These are phyloP conservation scores for Saccharum hybrid DNA, from an alignment of 202 grass and related monocot species.

Conservation along the genomic window DNA sequence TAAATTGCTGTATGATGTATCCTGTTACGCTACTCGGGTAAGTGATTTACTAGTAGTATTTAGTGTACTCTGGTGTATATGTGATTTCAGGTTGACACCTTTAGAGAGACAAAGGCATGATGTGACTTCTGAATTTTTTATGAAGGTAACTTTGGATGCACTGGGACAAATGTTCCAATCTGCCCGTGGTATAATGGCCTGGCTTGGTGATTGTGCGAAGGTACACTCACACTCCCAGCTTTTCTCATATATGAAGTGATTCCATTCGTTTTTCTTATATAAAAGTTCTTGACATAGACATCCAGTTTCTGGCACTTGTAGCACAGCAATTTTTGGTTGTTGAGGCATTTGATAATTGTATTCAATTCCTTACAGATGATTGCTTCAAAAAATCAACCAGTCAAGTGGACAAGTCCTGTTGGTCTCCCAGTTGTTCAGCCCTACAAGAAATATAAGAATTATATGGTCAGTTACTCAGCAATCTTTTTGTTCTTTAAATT, in stretches of 20 bases:
- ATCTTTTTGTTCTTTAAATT: conserved; percentile 19
- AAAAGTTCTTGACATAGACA: conserved; percentile 15
- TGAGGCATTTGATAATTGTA: conserved; percentile 28
- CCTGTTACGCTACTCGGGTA: conserved; percentile 84
- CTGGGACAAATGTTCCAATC: conserved; percentile 95
- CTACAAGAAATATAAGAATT: conserved; percentile 78
- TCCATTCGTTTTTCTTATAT: conserved; percentile 12
- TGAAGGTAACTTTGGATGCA: conserved; percentile 90
- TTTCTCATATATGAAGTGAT: conserved; percentile 26
- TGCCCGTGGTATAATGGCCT: conserved; percentile 89
- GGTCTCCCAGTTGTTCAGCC: conserved; percentile 98
- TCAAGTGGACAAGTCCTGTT: conserved; percentile 90
- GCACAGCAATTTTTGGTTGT: conserved; percentile 40
- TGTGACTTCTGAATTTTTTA: conserved; percentile 39
- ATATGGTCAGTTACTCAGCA: conserved; percentile 70
- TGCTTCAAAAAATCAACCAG: conserved; percentile 84
- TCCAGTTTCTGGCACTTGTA: conserved; percentile 5
- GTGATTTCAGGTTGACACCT: conserved; percentile 16
- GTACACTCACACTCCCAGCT: conserved; percentile 38
- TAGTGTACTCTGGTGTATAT: conserved; percentile 1
- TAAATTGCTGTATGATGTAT: conserved; percentile 71
- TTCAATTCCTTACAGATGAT: conserved; percentile 70
- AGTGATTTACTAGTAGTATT: conserved; percentile 34
- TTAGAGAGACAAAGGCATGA: conserved; percentile 22
- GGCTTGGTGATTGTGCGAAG: conserved; percentile 96